Evolutionary conservation across 495 filamentous ascomycete species (phyloP).

Genomic region (Aspergillus taichungensis): DNA sequence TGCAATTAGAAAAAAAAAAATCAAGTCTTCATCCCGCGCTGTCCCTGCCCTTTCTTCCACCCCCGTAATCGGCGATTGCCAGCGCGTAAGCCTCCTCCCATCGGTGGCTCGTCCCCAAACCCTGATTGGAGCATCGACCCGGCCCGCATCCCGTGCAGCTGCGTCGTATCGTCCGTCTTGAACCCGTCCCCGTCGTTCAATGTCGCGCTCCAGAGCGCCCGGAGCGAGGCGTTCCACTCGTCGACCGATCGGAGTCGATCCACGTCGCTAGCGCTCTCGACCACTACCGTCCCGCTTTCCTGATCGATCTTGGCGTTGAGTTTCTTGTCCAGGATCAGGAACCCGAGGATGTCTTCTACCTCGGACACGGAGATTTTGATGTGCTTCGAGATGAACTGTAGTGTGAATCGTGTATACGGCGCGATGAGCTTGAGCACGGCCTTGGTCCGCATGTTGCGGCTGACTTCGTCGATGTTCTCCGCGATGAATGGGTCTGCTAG

Average conservation of each 20-base stretch:
- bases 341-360: slow-evolving; percentile 87
- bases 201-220: slow-evolving; percentile 51
- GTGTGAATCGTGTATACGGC: slow-evolving; percentile 85
- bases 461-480: slow-evolving; percentile 98
- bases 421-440: slow-evolving; percentile 89
- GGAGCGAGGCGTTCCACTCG: slow-evolving; percentile 62
- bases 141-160: slow-evolving; percentile 16
- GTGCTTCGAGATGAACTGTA: slow-evolving; percentile 75
- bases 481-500: slow-evolving; percentile 92
- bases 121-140: slow-evolving; percentile 21
- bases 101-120: slow-evolving; percentile 26
- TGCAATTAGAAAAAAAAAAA: too few species aligned
- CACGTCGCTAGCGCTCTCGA: slow-evolving; percentile 64
- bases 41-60: slow-evolving; percentile 17
- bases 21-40: slow-evolving; percentile 6
- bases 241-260: slow-evolving; percentile 66
- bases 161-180: slow-evolving; percentile 31
- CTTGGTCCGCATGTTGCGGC: slow-evolving; percentile 95
- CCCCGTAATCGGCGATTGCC: slow-evolving; percentile 15
- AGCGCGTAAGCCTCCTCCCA: slow-evolving; percentile 13
- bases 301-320: slow-evolving; percentile 87
- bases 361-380: slow-evolving; percentile 77
- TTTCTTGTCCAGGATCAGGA: slow-evolving; percentile 82
- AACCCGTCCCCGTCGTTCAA: slow-evolving; percentile 71
- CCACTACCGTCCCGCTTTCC: slow-evolving; percentile 69